phyloP scores from a whole-genome alignment of 495 filamentous ascomycete genomes.

The Lasiosphaeris hirsuta region DNA sequence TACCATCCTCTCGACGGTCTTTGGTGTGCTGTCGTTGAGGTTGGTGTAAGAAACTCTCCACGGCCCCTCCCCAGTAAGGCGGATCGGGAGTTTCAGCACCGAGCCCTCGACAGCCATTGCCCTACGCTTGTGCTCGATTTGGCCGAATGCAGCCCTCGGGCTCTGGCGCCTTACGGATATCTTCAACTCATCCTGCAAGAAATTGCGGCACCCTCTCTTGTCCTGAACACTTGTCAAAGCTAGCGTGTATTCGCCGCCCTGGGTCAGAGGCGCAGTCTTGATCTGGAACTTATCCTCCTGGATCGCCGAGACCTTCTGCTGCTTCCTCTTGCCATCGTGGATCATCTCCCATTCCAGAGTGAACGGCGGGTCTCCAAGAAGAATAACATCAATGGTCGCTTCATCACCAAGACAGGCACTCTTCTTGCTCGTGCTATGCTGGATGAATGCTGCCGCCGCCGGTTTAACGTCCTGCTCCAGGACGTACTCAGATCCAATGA shows the following conservation, averaged over 20 bases:
- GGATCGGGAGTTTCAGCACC: conserved; percentile 68
- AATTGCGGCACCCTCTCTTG: conserved; percentile 77
- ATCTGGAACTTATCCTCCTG: conserved; percentile 60
- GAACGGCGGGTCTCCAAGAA: conserved; percentile 81
- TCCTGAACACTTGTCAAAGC: conserved; percentile 82
- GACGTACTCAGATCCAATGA: conserved; percentile 49
- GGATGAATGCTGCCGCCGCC: conserved; percentile 73
- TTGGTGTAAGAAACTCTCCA: conserved; percentile 79
- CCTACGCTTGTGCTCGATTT: conserved; percentile 70
- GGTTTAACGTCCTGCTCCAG: conserved; percentile 92
- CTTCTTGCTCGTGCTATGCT: conserved; percentile 48
- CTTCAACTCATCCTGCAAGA: conserved; percentile 73
- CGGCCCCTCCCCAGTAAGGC: conserved; percentile 76
- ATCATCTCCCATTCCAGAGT: conserved; percentile 90
- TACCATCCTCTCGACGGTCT: conserved; percentile 30
- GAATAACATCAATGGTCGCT: conserved; percentile 64
- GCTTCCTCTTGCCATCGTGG: conserved; percentile 79
- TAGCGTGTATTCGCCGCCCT: conserved; percentile 85
- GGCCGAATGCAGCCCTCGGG: conserved; percentile 78
- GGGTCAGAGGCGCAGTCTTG: conserved; percentile 64
- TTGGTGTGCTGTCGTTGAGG: conserved; percentile 39
- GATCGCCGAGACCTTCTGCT: conserved; percentile 62
- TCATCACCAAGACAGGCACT: conserved; percentile 79
- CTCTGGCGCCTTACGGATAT: conserved; percentile 83
- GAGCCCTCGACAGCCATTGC: conserved; percentile 73